Evolutionary conservation across 2,329 filamentous ascomycete genomes (phyloP), one percentile per base, ranked within the genome.

Genomic region (Calycina marina): DNA sequence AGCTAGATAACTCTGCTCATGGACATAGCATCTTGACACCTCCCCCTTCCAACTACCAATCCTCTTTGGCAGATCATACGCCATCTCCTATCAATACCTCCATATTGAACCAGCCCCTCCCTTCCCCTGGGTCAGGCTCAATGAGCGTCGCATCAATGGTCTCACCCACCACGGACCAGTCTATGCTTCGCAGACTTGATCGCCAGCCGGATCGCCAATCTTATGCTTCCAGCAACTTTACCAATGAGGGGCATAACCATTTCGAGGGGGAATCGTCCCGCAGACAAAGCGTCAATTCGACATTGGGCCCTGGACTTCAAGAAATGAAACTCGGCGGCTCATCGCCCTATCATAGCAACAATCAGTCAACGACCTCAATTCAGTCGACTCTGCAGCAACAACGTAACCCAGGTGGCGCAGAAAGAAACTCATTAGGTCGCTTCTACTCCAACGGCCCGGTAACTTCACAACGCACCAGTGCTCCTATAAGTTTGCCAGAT

Each of bases 221-320:
- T n/a, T n/a, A n/a, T n/a, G n/a, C n/a, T n/a, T n/a, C n/a, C n/a
- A n/a, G n/a, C n/a, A 34, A 12, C 45, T 40, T 28, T 41, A 41
- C 25, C 42, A 45, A 28, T 32, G 36, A 13, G 39, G 36, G 26
- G 20, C 20, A 22, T 22, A 22, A 22, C n/a, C n/a, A 22, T n/a
- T n/a, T n/a, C 10, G 28, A 58, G 48, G 31, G 57, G 50, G 22
- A 52, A 55, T 72, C n/a, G n/a, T n/a, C 75, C 29, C 68, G 78
- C 36, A 70, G 81, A 32, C 81, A 83, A 56, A 86, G 80, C 46
- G 77, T 86, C 4, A 80, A 86, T 54, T 84, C 79, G 54, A 69
- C 79, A 40, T 76, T 86, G 52, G 81, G 82, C 47, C 71, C 74
- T 42, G 69, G 68, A 27, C 75, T 86, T 53, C 69, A 65, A 35